Evolutionary conservation across 768 basidiomycete species (phyloP).

Genomic region (Serendipita sp.): DNA sequence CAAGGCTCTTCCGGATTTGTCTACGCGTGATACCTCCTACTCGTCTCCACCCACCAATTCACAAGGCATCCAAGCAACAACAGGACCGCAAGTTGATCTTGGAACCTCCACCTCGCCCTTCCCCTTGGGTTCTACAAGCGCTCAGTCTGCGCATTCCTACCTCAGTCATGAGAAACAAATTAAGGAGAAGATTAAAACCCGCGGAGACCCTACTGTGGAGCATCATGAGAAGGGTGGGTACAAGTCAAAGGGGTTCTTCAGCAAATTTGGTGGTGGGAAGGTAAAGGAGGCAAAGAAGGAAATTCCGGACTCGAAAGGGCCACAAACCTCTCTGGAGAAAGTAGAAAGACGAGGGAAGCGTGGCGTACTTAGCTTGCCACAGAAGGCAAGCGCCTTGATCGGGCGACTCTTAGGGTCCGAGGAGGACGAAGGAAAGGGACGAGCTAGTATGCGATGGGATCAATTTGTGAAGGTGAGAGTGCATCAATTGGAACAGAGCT

Average conservation of each 20-base stretch:
- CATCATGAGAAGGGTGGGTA: constrained; percentile 28
- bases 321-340: constrained; percentile 34
- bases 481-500: constrained; percentile 1
- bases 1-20: too few relatives aligned
- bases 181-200: constrained; percentile 57
- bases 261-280: constrained; percentile 27
- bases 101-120: constrained; percentile 16
- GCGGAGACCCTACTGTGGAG: constrained; percentile 38
- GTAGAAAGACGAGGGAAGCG: constrained; percentile 19
- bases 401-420: constrained; percentile 45
- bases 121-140: constrained; percentile 29
- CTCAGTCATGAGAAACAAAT: constrained; percentile 34
- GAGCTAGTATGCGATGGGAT: constrained; percentile 60
- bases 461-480: constrained; percentile 47
- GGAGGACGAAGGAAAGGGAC: constrained; percentile 38
- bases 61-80: constrained; percentile 5
- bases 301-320: constrained; percentile 23
- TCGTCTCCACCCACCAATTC: not conserved
- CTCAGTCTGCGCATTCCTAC: constrained; percentile 60
- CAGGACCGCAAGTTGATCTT: not conserved
- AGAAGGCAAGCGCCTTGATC: constrained; percentile 44
- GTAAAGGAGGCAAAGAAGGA: constrained; percentile 26
- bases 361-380: constrained; percentile 15
- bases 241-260: constrained; percentile 32
- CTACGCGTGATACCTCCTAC: too few relatives aligned